Percentiles rank a stretch among this genome's conserved stretches.
These are phyloP conservation scores for Apophysomyces trapeziformis DNA, from an alignment of 371 early-diverging fungal species.

Conservation along the genomic window DNA sequence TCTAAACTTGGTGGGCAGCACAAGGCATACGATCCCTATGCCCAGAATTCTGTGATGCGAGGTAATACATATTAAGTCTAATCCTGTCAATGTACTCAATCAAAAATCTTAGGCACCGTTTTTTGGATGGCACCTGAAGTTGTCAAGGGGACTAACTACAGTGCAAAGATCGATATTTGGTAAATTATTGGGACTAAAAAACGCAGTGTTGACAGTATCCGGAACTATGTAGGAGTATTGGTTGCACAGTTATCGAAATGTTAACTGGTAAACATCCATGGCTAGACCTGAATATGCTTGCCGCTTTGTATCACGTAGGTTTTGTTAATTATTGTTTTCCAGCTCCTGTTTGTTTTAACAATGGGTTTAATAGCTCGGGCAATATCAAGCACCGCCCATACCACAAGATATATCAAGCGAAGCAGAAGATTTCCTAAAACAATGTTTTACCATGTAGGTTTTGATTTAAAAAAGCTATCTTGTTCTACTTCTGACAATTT, in stretches of 20 bases:
- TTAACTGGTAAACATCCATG: conserved; percentile 92
- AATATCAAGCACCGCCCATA: conserved; percentile 79
- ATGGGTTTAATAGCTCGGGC: conserved; percentile 65
- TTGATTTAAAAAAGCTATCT: neutral
- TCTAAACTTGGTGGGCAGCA: conserved; percentile 80
- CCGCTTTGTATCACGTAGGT: conserved; percentile 79
- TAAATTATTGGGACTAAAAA: neutral
- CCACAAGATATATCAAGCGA: conserved; percentile 71
- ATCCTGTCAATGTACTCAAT: neutral
- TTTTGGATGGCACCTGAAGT: conserved; percentile 97
- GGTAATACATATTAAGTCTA: conserved; percentile 11
- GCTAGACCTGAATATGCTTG: conserved; percentile 83
- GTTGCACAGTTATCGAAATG: conserved; percentile 98
- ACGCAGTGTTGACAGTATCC: neutral
- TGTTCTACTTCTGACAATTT: neutral
- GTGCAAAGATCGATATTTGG: conserved; percentile 81
- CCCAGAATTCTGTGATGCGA: conserved; percentile 51
- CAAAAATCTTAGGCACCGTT: conserved; percentile 65
- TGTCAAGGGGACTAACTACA: conserved; percentile 77
- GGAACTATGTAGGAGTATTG: conserved; percentile 58
- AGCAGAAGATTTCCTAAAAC: conserved; percentile 76
- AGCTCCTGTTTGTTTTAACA: conserved; percentile 3
- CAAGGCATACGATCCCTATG: conserved; percentile 54
- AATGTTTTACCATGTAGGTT: conserved; percentile 74
- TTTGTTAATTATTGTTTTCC: neutral